Evolutionary conservation across 208 protist genomes (phyloP), one percentile per base, ranked within the genome.

Genomic region (Herpetomonas muscarum): DNA sequence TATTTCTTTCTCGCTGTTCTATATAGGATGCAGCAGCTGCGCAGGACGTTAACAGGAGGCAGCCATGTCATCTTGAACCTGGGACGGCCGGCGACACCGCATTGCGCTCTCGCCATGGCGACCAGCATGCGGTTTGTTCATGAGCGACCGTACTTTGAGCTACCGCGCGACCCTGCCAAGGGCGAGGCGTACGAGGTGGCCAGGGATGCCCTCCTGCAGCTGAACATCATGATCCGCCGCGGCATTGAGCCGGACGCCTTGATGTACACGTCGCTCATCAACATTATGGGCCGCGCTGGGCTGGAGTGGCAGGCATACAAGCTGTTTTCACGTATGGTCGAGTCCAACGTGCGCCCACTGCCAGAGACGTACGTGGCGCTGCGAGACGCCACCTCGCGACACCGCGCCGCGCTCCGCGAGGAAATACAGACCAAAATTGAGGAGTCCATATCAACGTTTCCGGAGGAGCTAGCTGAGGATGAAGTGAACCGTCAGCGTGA

Each of bases 271-370:
- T 81, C 82, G 1, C 76, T 97, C 32, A 95, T 97, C 53, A 64
- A 72, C 21, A 93, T 77, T 32, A 97, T 97, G 92, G 92, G 74
- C 21, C 68, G 74, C 1, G 88, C 88, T 9, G 66, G 78, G 6
- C 59, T 95, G 31, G 92, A 97, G 77, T 94, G 88, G 86, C 88
- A 94, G 77, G 92, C 92, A 25, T 97, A 94, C 67, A 97, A 97
- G 65, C 74, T 97, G 21, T 97, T 97, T 60, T 93, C 88, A 13
- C 79, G 92, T 32, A 97, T 97, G 92, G 61, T 97, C 19, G 88
- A 97, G 66, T 65, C 80, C 42, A 60, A 81, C 34, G 67, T 97
- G 12, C 75, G 74, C 21, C 92, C 92, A 12, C 67, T 95, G 26
- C 92, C 92, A 1, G 88, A 97, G 52, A 97, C 92, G 17, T 97